Evolutionary conservation across 768 basidiomycete genomes (phyloP), one percentile per base, ranked within the genome.

Genomic region (Boletus subparvulus): DNA sequence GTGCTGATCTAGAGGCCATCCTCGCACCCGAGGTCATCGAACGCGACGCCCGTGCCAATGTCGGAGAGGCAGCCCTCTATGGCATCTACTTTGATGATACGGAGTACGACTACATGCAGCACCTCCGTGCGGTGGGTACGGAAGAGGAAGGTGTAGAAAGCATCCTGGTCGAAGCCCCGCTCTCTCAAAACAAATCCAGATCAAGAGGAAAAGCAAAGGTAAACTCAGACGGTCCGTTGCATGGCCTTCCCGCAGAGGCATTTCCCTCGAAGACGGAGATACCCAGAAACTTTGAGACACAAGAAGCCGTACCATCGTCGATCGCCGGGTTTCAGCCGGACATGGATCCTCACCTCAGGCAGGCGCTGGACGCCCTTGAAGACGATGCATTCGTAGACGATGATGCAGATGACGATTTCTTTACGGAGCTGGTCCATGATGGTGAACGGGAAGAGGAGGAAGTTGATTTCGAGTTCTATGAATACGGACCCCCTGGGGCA

Each of bases 61-160:
- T 88, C 48, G 97, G 96, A 54, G 92, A 98, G 75, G 97, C 97
- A 0, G 77, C 89, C 7, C 69, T 84, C 10, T 95, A 98, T 71
- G 97, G 94, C 4, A 75, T 99, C 67, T 92, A 92, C 74, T 98
- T 84, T 74, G 94, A 98, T 75, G 95, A 99, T 68, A 88, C 92
- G 7, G 83, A 94, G 56, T 99, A 99, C 77, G 92, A 99, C 73
- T 99, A 99, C 77, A 94, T 98, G 91, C 89, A 95, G 71, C 97
- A 99, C 74, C 83, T 99, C 43, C 87, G 92, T 13, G 64, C 82
- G 3, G 84, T 92, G 48, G 92, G 92, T 4, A 65, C 82, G 13
- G 82, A 87, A 55, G 90, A 92, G 68, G 90, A 87, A 43, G 90
- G 90, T 12, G 84, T 90, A 9, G 92, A 94, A 39, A 88, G 85